Evolutionary conservation across 352 stramenopile genomes (phyloP).

Genomic region (Pythium sukuiense): DNA sequence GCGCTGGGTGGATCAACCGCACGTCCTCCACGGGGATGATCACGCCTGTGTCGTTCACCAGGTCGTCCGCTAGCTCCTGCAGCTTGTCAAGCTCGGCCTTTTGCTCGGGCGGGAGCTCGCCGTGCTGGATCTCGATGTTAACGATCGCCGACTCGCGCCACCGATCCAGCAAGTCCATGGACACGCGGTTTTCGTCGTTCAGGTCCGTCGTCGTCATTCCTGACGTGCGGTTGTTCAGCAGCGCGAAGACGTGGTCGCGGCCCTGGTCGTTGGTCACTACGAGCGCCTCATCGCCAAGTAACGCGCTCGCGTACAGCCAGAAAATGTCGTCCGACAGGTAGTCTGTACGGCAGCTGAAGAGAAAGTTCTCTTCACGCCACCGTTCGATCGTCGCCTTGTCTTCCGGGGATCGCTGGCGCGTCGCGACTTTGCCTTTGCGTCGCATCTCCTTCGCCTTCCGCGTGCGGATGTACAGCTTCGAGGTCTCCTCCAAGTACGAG

Average conservation of each 20-base stretch:
- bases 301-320: slow-evolving; percentile 95
- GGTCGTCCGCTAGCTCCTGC: not conserved
- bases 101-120: slow-evolving; percentile 32
- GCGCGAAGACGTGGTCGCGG: slow-evolving; percentile 91
- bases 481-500: slow-evolving; percentile 64
- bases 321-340: slow-evolving; percentile 95
- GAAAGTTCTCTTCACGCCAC: slow-evolving; percentile 74
- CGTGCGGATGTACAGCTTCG: slow-evolving; percentile 59
- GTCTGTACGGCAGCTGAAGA: slow-evolving; percentile 91
- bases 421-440: slow-evolving; percentile 48
- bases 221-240: slow-evolving; percentile 42
- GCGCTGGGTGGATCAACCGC: slow-evolving; percentile 52
- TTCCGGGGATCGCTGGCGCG: slow-evolving; percentile 43
- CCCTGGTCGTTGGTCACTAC: slow-evolving; percentile 98
- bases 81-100: not conserved
- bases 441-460: slow-evolving; percentile 47
- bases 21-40: slow-evolving; percentile 58
- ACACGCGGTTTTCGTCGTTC: slow-evolving; percentile 36
- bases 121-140: slow-evolving; percentile 73
- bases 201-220: slow-evolving; percentile 29
- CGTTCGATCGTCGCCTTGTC: slow-evolving; percentile 63
- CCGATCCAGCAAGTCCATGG: slow-evolving; percentile 68
- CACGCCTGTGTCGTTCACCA: slow-evolving; percentile 2
- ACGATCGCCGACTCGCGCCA: slow-evolving; percentile 73
- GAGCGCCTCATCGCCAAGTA: slow-evolving; percentile 57